Evolutionary conservation across 2,329 filamentous ascomycete genomes (phyloP).

Genomic region (Aaosphaeria arxii): DNA sequence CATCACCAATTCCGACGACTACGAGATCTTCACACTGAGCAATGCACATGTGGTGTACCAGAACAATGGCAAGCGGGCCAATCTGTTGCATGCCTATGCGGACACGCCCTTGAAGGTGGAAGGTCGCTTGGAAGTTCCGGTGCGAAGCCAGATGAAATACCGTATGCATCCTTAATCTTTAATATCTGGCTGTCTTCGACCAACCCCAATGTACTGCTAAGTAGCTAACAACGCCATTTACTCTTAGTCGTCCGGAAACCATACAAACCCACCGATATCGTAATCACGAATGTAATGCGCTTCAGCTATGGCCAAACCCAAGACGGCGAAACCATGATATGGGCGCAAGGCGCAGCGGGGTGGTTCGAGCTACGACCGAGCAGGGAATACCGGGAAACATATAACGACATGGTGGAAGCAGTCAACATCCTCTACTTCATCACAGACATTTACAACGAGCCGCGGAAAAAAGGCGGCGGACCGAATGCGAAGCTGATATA

Average conservation of each 20-base stretch:
- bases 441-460: slow-evolving; percentile 53
- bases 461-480: slow-evolving; percentile 39
- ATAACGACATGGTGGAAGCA: slow-evolving; percentile 60
- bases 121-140: slow-evolving; percentile 51
- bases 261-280: slow-evolving; percentile 42
- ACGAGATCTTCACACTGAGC: slow-evolving; percentile 60
- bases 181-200: not conserved
- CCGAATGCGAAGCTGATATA: slow-evolving; percentile 39
- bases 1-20: slow-evolving; percentile 47
- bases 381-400: slow-evolving; percentile 55
- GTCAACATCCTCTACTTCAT: slow-evolving; percentile 63
- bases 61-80: slow-evolving; percentile 49
- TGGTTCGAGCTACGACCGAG: slow-evolving; percentile 67
- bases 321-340: slow-evolving; percentile 57
- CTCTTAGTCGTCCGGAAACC: slow-evolving; percentile 31
- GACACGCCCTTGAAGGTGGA: slow-evolving; percentile 61
- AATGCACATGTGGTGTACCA: slow-evolving; percentile 62
- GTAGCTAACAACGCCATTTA: not conserved
- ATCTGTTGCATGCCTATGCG: slow-evolving; percentile 59
- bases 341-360: slow-evolving; percentile 63
- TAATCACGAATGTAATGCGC: slow-evolving; percentile 51
- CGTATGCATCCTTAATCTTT: slow-evolving; percentile 12
- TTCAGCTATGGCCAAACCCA: slow-evolving; percentile 54
- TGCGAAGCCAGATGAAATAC: slow-evolving; percentile 23
- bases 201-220: not conserved